Evolutionary conservation across 2,329 filamentous ascomycete species (phyloP), one percentile per base, ranked within the genome.

Genomic region (Venturia oleaginea): DNA sequence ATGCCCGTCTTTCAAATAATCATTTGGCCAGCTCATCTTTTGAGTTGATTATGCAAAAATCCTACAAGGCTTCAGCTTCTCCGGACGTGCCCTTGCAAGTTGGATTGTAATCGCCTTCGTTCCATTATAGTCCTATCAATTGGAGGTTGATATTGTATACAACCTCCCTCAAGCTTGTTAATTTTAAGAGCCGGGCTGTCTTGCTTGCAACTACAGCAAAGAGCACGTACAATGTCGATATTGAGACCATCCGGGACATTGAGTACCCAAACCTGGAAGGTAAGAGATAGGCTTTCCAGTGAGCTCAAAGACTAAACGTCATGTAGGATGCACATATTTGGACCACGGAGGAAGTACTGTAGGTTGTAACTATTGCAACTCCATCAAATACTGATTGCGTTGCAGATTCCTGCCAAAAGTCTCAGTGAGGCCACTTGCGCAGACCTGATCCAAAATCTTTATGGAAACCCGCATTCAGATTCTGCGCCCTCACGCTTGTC

Each of bases 401-500:
- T 27, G 22, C 34, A 57, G 51, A 34, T 73, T 10, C 71, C 70
- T 30, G 81, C 85, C 55, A 81, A 78, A 67, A 84, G 84, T 32
- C 77, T 85, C 42, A 76, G 87, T 48, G 77, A 81, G 57, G 76
- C 76, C 30, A 86, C 87, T 72, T 79, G 82, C 6, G 71, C 75
- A 2, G 81, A 84, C 68, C 80, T 88, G 73, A 75, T 80, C 48
- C 70, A 76, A 40, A 82, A 80, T 66, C 77, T 89, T n/a, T 86
- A 86, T 69, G 86, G 86, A 13, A 89, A 89, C 68, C 86, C 86
- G 2, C 87, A 89, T 71, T 89, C 86, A 1, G 80, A 83, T 67
- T 86, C 84, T 43, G 76, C 79, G 19, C 84, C 85, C 0, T 85
- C 84, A 17, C 81, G 80, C 64, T 74, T 83, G 24, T 81, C 83